phyloP scores from a whole-genome alignment of 495 filamentous ascomycete genomes.

The Extremus antarcticus region DNA sequence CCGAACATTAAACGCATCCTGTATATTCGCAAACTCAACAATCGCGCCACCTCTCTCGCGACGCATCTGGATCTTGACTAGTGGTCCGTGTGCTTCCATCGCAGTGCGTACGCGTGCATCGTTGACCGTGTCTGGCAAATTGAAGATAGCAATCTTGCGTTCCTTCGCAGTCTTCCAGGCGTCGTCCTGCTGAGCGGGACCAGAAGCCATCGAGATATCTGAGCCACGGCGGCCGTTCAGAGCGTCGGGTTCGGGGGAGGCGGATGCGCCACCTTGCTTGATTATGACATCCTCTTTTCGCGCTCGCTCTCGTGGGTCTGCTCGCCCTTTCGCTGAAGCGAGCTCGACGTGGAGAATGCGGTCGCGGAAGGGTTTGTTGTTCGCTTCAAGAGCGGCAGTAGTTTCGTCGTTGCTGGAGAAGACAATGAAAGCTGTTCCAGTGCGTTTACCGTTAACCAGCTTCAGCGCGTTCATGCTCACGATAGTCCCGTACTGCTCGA shows the following conservation, averaged over 20 bases:
- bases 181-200: constrained; percentile 38
- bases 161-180: constrained; percentile 25
- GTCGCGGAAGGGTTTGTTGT: constrained; percentile 58
- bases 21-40: constrained; percentile 63
- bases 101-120: constrained; percentile 50
- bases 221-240: constrained; percentile 15
- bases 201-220: constrained; percentile 12
- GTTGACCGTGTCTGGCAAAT: constrained; percentile 56
- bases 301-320: constrained; percentile 31
- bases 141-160: constrained; percentile 43
- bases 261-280: constrained; percentile 20
- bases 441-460: constrained; percentile 52
- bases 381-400: constrained; percentile 53
- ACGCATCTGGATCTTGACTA: constrained; percentile 46
- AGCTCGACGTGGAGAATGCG: constrained; percentile 56
- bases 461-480: constrained; percentile 54
- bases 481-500: constrained; percentile 64
- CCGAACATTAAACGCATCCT: constrained; percentile 61
- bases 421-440: constrained; percentile 66
- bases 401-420: constrained; percentile 67
- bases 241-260: constrained; percentile 27
- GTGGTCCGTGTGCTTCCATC: constrained; percentile 48
- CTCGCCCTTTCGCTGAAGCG: constrained; percentile 29
- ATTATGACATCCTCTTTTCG: constrained; percentile 13
- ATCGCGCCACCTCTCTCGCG: constrained; percentile 80